Evolutionary conservation across 371 early-diverging fungal genomes (phyloP), one percentile per base, ranked within the genome.

Genomic region (Actinomortierella ambigua): DNA sequence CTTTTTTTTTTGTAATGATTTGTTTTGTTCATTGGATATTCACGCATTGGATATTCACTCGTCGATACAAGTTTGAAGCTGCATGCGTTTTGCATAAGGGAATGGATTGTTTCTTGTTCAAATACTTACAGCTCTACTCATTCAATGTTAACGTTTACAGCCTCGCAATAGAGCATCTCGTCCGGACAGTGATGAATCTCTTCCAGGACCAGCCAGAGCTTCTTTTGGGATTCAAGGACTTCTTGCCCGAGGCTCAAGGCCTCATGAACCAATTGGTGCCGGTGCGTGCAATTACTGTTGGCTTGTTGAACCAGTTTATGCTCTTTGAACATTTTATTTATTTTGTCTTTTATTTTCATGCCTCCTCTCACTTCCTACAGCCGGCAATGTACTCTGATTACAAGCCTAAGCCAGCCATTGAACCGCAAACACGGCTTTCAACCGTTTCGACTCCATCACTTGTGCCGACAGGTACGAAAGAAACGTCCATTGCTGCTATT

Each of bases 181-280:
- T 73, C 24, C 67, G 64, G 48, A 73, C 63, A 23, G 75, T 73
- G 28, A 73, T 73, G 75, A 53, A 60, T 22, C 75, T 73, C 44
- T 73, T 73, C 51, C 75, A 73, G 63, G 75, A 73, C 42, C 75
- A 73, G 40, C 75, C 75, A 27, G 75, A 73, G 6, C 29, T 73
- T 17, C 40, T 73, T 14, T 51, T 73, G 50, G 75, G 75, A 44
- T 73, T 73, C 61, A 73, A 73, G 44, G 75, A 73, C 43, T 73
- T 73, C 42, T 47, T 73, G 44, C 75, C 75, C 22, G 75, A 67
- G 50, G 57, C 67, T 8, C 67, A 73, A 50, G 68, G 59, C n/a
- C 39, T 67, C 14, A n/a, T 73, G 56, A 73, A 67, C 54, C 66
- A 66, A 53, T 44, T 73, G 5, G 75, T 73, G 15, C 75, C 75